Conservation (phyloP, 345 rosid species). For the Dimocarpus longan region DNA sequence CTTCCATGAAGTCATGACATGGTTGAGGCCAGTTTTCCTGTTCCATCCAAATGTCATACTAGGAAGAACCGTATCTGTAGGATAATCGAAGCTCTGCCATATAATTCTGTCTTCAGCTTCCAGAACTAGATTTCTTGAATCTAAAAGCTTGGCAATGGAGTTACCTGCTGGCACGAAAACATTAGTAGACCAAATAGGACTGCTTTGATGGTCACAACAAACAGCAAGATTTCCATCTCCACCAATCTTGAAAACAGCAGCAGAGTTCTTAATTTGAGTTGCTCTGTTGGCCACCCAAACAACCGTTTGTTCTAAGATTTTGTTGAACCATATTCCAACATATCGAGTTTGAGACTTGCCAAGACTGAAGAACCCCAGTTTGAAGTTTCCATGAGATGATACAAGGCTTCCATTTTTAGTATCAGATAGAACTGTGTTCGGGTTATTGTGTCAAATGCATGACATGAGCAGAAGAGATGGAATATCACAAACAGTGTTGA, state of each 20-base stretch:
- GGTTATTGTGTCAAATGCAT: too few relatives aligned
- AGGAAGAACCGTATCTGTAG: slow-evolving; percentile 55
- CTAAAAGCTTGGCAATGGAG: slow-evolving; percentile 26
- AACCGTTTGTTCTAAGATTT: slow-evolving; percentile 41
- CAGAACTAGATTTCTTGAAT: slow-evolving; percentile 34
- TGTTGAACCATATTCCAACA: slow-evolving; percentile 75
- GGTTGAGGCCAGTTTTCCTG: slow-evolving; percentile 30
- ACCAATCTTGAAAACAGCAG: slow-evolving; percentile 11
- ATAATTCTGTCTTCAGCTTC: neutral
- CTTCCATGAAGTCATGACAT: slow-evolving; percentile 54
- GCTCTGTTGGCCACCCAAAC: slow-evolving; percentile 80
- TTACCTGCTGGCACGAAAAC: neutral
- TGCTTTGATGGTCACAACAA: neutral
- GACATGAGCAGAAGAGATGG: too few relatives aligned
- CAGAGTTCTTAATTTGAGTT: neutral
- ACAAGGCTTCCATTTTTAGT: neutral
- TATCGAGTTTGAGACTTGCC: slow-evolving; percentile 50
- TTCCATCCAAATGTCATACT: slow-evolving; percentile 36
- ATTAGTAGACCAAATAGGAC: slow-evolving; percentile 28
- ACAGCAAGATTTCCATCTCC: slow-evolving; percentile 26
- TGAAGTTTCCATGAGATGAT: slow-evolving; percentile 24
- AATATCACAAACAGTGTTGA: too few relatives aligned
- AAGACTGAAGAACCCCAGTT: slow-evolving; percentile 61
- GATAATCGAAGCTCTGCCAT: slow-evolving; percentile 49
- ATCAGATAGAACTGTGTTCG: too few relatives aligned